Evolutionary conservation across 805 yeast genomes (phyloP).

Genomic region (Metschnikowia rubicola): DNA sequence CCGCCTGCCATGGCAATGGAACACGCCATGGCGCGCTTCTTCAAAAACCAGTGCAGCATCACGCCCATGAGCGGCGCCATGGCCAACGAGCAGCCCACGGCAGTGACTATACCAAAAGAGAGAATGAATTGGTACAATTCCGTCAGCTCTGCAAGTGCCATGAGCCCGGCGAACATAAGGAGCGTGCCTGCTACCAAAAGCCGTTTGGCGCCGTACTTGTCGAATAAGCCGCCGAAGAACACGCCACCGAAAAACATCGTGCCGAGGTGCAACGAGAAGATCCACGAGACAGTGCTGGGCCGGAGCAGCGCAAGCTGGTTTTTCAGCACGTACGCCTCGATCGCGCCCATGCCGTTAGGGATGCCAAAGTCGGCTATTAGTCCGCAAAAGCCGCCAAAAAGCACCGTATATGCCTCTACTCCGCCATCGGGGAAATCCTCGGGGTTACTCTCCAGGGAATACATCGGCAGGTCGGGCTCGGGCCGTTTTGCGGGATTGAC

Average conservation of each 20-base stretch:
- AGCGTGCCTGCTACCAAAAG: conserved; percentile 37
- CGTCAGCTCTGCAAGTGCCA: conserved; percentile 43
- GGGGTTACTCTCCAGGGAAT: conserved; percentile 11
- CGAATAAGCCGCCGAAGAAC: conserved; percentile 46
- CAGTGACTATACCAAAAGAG: conserved; percentile 43
- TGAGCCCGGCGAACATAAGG: conserved; percentile 35
- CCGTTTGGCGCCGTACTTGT: conserved; percentile 40
- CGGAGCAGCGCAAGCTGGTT: conserved; percentile 13
- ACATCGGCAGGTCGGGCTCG: conserved; percentile 13
- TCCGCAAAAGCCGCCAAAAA: conserved; percentile 22
- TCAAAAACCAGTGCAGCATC: conserved; percentile 44
- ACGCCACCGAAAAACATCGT: conserved; percentile 24
- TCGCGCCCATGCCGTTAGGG: conserved; percentile 21
- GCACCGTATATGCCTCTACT: conserved; percentile 20
- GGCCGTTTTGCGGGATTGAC: too few relatives aligned
- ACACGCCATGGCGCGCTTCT: conserved; percentile 41
- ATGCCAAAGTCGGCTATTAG: conserved; percentile 22
- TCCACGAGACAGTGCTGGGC: conserved; percentile 20
- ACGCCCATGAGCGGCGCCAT: conserved; percentile 44
- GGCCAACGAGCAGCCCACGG: conserved; percentile 41
- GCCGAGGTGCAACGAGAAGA: conserved; percentile 20
- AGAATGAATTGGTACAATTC: conserved; percentile 49
- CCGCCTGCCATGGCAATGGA: conserved; percentile 50
- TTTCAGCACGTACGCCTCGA: conserved; percentile 19
- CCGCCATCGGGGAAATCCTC: conserved; percentile 26